Percentiles rank a stretch among this genome's conserved stretches.
Evolutionary conservation across 176 grass and related monocot genomes (phyloP).

Genomic region (Raddia distichophylla): DNA sequence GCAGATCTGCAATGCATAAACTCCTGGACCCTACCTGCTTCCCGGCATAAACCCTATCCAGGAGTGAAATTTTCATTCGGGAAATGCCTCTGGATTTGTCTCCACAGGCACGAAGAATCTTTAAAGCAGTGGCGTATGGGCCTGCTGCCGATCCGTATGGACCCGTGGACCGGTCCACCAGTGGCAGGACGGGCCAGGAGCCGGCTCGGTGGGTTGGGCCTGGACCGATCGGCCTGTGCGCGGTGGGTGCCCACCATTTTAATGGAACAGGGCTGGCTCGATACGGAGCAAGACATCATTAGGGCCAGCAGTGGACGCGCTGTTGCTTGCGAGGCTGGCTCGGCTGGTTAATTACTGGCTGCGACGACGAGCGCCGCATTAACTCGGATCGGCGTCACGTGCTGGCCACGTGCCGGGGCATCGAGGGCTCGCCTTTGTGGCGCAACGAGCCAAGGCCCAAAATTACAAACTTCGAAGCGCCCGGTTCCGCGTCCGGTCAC

Average conservation of each 20-base stretch:
- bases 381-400: constrained; percentile 45
- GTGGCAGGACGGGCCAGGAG: not conserved
- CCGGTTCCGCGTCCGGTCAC: constrained; percentile 11
- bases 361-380: constrained; percentile 26
- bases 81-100: constrained; percentile 28
- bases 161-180: constrained; percentile 13
- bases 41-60: constrained; percentile 9
- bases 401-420: constrained; percentile 46
- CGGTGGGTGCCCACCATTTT: constrained; percentile 38
- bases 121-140: constrained; percentile 17
- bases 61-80: constrained; percentile 27
- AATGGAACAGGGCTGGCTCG: not conserved
- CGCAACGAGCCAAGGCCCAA: constrained; percentile 37
- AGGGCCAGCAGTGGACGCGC: constrained; percentile 30
- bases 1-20: constrained; percentile 42
- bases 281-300: constrained; percentile 14
- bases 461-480: constrained; percentile 47
- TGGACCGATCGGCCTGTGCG: constrained; percentile 14
- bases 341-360: not conserved
- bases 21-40: constrained; percentile 41
- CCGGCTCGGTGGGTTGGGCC: not conserved
- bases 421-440: constrained; percentile 23
- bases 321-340: not conserved
- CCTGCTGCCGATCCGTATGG: not conserved
- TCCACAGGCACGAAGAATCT: constrained; percentile 43